Conservation (phyloP, 306 rosid genomes). For the Ziziphus jujuba region DNA sequence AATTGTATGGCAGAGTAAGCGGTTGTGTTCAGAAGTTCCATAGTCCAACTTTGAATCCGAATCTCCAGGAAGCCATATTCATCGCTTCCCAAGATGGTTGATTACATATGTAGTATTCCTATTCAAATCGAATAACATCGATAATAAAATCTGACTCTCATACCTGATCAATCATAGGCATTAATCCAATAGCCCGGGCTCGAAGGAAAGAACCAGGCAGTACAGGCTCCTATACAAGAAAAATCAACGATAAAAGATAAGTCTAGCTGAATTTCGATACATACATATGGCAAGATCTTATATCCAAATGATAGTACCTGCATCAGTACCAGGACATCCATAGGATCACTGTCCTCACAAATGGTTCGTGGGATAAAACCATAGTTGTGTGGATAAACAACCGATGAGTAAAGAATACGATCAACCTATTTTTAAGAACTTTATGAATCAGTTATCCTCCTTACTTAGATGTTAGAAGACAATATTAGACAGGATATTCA, state of each 20-base stretch:
- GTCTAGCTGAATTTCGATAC: constrained; percentile 12
- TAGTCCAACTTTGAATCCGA: not conserved
- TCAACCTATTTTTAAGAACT: constrained; percentile 66
- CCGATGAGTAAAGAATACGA: constrained; percentile 93
- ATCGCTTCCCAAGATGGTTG: not conserved
- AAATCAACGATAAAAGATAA: not conserved
- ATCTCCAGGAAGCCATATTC: not conserved
- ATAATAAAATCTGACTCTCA: constrained; percentile 1
- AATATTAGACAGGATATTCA: not conserved
- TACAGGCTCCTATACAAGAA: constrained; percentile 68
- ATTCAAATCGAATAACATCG: not conserved
- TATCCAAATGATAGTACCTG: constrained; percentile 59
- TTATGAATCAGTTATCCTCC: constrained; percentile 26
- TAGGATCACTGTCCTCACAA: constrained; percentile 97
- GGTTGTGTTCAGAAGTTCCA: not conserved
- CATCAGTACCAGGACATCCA: constrained; percentile 93
- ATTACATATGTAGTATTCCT: not conserved
- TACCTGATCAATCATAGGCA: constrained; percentile 99
- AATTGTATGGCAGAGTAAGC: not conserved
- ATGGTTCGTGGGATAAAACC: constrained; percentile 95
- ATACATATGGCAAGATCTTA: constrained; percentile 2
- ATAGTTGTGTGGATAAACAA: constrained; percentile 96
- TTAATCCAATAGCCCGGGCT: constrained; percentile 97
- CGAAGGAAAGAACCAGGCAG: constrained; percentile 93
- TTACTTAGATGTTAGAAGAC: no score